phyloP scores from a whole-genome alignment of 768 basidiomycete species.

The Pulveroboletus sp. region DNA sequence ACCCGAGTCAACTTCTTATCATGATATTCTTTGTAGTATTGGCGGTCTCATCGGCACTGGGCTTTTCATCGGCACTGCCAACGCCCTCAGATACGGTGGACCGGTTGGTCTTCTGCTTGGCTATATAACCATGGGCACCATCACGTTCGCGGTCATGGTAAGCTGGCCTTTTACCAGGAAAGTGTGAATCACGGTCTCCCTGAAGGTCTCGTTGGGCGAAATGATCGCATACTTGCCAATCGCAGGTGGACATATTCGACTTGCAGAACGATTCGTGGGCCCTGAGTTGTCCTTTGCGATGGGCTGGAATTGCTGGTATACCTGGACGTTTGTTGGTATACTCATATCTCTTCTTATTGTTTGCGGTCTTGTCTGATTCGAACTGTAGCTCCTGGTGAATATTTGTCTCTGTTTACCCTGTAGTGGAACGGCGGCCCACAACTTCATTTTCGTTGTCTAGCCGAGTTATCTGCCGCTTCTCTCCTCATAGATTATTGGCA shows the following conservation, averaged over 20 bases:
- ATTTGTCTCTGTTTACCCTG: background rate
- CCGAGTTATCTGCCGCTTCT: constrained; percentile 45
- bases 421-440: background rate
- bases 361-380: background rate
- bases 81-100: constrained; percentile 50
- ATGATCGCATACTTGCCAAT: constrained; percentile 73
- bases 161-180: constrained; percentile 7
- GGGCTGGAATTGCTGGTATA: constrained; percentile 54
- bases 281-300: constrained; percentile 58
- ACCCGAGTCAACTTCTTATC: no score
- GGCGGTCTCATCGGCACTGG: constrained; percentile 57
- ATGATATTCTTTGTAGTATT: constrained; percentile 45
- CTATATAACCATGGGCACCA: no score
- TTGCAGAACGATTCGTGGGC: constrained; percentile 79
- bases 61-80: constrained; percentile 64
- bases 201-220: constrained; percentile 55
- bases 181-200: background rate
- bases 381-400: constrained; percentile 24
- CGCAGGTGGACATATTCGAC: constrained; percentile 73
- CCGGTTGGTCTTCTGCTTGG: constrained; percentile 71
- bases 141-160: constrained; percentile 48
- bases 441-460: constrained; percentile 10
- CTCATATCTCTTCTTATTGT: background rate
- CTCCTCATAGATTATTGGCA: constrained; percentile 81
- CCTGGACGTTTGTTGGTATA: constrained; percentile 26